A percentile compares a stretch with the other conserved stretches of the same genome.
These are phyloP conservation scores for Colletotrichum scovillei DNA, from an alignment of 2,329 filamentous ascomycete genomes.

Conservation along the genomic window DNA sequence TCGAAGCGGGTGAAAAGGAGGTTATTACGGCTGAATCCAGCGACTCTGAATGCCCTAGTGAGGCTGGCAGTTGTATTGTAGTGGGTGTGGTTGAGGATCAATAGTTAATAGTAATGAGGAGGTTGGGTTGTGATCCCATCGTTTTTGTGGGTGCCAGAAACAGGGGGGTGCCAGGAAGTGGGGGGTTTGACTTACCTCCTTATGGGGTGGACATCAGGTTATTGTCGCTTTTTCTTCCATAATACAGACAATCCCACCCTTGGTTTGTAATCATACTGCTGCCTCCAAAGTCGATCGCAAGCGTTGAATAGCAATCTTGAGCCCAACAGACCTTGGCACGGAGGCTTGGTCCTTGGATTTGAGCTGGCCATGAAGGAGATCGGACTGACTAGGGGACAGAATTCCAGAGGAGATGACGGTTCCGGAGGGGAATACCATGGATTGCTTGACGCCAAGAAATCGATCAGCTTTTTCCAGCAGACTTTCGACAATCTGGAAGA, in stretches of 20 bases:
- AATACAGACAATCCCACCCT: not conserved
- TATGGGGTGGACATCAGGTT: not conserved
- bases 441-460: not conserved
- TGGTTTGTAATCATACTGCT: not conserved
- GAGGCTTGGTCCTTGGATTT: too few species aligned
- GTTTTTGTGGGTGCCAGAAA: too few species aligned
- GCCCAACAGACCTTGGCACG: not conserved
- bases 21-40: too few species aligned
- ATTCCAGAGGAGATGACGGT: not conserved
- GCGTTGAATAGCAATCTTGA: not conserved
- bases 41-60: too few species aligned
- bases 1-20: too few species aligned
- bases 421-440: not conserved
- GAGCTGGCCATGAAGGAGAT: not conserved
- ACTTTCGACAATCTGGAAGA: constrained; percentile 39
- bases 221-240: not conserved
- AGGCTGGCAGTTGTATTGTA: too few species aligned
- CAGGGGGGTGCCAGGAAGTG: too few species aligned
- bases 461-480: not conserved
- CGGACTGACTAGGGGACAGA: not conserved
- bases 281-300: not conserved
- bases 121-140: too few species aligned
- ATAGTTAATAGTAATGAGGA: too few species aligned
- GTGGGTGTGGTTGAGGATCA: too few species aligned
- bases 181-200: not conserved